Evolutionary conservation across 306 rosid genomes (phyloP), one percentile per base, ranked within the genome.

Genomic region (Sicyos baderoa): DNA sequence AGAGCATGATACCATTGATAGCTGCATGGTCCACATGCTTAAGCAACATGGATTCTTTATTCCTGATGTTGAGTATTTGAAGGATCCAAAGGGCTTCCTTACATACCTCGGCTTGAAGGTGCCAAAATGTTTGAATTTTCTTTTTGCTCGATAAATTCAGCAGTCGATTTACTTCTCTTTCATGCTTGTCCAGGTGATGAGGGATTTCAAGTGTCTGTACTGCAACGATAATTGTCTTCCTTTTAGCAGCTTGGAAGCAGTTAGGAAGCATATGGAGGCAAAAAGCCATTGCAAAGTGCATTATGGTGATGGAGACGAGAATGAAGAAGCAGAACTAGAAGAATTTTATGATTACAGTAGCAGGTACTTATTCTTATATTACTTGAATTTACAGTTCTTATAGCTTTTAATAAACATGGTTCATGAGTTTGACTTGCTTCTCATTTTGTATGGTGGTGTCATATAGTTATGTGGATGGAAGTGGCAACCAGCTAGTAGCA

Each of bases 11-110:
- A 81, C 81, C 54, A 56, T 90, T 8, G 97, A 90, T 74, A 81
- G 83, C 55, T 94, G 99, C 86, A 88, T 90, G 83, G 94, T 88
- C 79, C 99, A 94, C 83, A 84, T 94, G 97, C 97, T 90, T 83
- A 94, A 88, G 80, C 88, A 84, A 21, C 99, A 94, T 72, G 97
- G 97, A 42, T 90, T 94, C 82, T 94, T 94, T 80, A 82, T 90
- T 80, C 99, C 99, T 13, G 99, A 94, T 75, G 81, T 90, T 23
- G 97, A 93, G 79, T 88, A 84, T 84, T 79, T 94, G 83, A 94
- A 88, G 83, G 99, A 94, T 78, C 91, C 95, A 0, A 79, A 86
- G 72, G 97, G 99, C 71, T 73, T 94, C 56, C 96, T 94, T 60
- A 88, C 90, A 44, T 94, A 88, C 78, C 89, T 94, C 72, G 90